These are phyloP conservation scores for Rhodofomes roseus DNA, from an alignment of 1,284 basidiomycete species.

Conservation along the genomic window DNA sequence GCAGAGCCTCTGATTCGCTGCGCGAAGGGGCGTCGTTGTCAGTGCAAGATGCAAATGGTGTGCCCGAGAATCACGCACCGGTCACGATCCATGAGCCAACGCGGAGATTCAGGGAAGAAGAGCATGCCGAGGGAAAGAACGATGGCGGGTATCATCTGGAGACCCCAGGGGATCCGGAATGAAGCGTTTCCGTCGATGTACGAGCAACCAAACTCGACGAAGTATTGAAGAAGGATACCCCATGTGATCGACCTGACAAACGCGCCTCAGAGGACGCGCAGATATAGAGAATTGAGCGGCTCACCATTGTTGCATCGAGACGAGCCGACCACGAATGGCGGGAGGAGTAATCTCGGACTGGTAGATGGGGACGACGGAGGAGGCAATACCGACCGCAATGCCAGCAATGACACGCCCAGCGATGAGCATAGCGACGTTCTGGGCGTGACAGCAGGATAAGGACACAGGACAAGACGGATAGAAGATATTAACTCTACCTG, in stretches of 20 bases:
- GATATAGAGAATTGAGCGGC: constrained; percentile 3
- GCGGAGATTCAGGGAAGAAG: constrained; percentile 62
- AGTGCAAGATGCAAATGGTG: not conserved
- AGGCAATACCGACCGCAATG: constrained; percentile 36
- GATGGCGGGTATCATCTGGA: constrained; percentile 75
- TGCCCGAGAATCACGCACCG: constrained; percentile 30
- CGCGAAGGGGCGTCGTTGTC: constrained; percentile 13
- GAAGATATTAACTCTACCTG: too few relatives aligned
- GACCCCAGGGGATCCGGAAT: constrained; percentile 77
- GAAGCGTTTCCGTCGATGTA: constrained; percentile 67
- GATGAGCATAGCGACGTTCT: constrained; percentile 57
- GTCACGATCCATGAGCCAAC: constrained; percentile 65
- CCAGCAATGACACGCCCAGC: constrained; percentile 43
- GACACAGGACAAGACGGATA: too few relatives aligned
- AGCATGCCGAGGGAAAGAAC: constrained; percentile 67
- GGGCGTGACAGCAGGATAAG: constrained; percentile 6
- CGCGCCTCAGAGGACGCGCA: not conserved
- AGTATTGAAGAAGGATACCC: constrained; percentile 74
- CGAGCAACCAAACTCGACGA: constrained; percentile 71
- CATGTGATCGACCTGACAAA: constrained; percentile 57
- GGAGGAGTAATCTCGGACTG: constrained; percentile 73
- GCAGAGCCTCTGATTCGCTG: constrained; percentile 67
- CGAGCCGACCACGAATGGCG: constrained; percentile 68
- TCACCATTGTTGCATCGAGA: constrained; percentile 72
- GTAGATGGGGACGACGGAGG: constrained; percentile 38